Base-by-base conservation (phyloP, 352 stramenopile species). In the Globisporangium acanthophoron region DNA sequence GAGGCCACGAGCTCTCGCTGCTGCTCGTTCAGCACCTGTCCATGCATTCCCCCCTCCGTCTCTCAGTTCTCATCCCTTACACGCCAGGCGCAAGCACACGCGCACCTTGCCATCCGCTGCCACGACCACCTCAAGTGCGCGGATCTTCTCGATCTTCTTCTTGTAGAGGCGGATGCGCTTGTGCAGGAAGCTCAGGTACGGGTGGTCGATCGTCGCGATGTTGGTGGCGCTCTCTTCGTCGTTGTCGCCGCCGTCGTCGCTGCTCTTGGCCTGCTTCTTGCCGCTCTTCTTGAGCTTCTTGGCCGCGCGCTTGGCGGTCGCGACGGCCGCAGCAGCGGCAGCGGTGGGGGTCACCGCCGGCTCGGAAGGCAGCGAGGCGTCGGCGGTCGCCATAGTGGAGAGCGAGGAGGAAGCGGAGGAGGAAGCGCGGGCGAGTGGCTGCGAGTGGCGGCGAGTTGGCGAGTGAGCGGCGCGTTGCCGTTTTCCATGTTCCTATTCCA, bases 131-230 rank as follows among this genome's bases (percentile, higher is more conserved):
- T 89, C 82, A 27, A 94, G 60, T 20, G 62, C 56, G 52, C 77
- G 83, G 64, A 94, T 91, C 69, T 94, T 94, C 69, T 94, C 85
- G 31, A 92, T 70, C 56, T 94, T 94, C 68, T 94, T 94, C 58
- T 85, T 84, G 66, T 88, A 80, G 56, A 82, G 76, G 13, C 85
- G 82, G 43, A 91, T 80, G 44, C 82, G 78, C 61, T 94, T 94
- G 74, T 94, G 74, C 56, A 94, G 54, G 50, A 92, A 82, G 46
- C 78, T 89, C 49, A 92, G 54, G 61, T 92, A 94, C 57, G 82
- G 82, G 52, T 94, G 82, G 60, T 90, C 78, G 24, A 85, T 55
- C 29, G 65, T 81, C 43, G 74, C 70, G 6, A 67, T 62, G 50
- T 71, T 65, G 56, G 70, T 69, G 31, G 65, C 66, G 56, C 58